Evolutionary conservation across 352 stramenopile species (phyloP).

Genomic region (Phytopythium helicoides): DNA sequence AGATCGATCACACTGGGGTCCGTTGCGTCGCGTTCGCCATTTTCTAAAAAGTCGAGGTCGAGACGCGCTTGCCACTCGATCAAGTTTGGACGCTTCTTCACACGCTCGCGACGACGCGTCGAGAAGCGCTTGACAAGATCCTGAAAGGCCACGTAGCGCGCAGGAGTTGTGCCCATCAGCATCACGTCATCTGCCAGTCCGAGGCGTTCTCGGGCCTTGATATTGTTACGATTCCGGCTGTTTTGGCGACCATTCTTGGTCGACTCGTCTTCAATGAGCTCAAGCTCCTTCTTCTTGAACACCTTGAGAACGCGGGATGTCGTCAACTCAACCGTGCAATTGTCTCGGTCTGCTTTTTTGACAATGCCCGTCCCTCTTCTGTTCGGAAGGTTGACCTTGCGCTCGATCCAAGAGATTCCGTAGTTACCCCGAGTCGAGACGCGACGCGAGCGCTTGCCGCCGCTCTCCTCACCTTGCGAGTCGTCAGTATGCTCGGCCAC

Average conservation of each 20-base stretch:
- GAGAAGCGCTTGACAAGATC: conserved; percentile 85
- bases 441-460: conserved; percentile 61
- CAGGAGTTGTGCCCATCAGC: conserved; percentile 79
- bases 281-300: conserved; percentile 88
- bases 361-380: conserved; percentile 77
- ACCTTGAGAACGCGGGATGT: conserved; percentile 70
- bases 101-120: conserved; percentile 74
- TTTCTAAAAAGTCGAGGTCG: conserved; percentile 61
- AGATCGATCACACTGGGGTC: conserved; percentile 63
- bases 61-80: conserved; percentile 72
- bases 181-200: conserved; percentile 66
- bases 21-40: conserved; percentile 48
- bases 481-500: conserved; percentile 64
- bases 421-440: conserved; percentile 80
- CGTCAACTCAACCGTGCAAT: conserved; percentile 79
- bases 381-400: conserved; percentile 77
- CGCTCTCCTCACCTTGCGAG: conserved; percentile 75
- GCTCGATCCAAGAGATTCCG: conserved; percentile 85
- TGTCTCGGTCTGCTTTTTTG: conserved; percentile 82
- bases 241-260: conserved; percentile 51
- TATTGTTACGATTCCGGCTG: conserved; percentile 63
- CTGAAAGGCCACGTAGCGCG: conserved; percentile 80
- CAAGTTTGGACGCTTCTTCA: conserved; percentile 86
- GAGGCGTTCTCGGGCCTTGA: conserved; percentile 72
- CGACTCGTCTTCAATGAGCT: conserved; percentile 62